Base-by-base conservation (phyloP, 2,329 filamentous ascomycete genomes). In the Fusarium sp. region DNA sequence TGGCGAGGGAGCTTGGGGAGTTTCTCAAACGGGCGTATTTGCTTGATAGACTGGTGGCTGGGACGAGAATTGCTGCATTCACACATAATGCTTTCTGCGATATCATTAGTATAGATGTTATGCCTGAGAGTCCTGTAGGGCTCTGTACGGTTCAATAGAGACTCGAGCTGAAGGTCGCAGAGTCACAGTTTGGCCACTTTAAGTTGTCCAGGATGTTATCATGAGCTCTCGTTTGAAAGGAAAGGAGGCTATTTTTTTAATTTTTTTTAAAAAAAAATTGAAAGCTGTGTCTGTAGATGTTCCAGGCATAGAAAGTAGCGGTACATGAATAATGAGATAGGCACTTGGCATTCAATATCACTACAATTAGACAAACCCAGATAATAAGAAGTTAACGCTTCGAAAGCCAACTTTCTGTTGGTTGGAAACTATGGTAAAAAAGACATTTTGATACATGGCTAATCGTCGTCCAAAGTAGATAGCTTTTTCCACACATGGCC, bases 381-480 rank as follows among this genome's bases (percentile, higher is more conserved):
- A 51, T 40, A 36, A 57, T 40, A 54, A n/a, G n/a, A n/a, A n/a
- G 39, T 56, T 15, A 39, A 55, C 35, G 60, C 58, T 69, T 69
- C 47, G 54, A 52, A 69, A 60, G 61, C 67, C 71, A 69, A 69
- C 62, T 57, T 58, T 59, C 63, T 52, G 63, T 67, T 69, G 57
- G 41, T 43, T 69, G 62, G 54, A 67, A 70, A 65, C 60, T 70
- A 66, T 56, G 48, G 67, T 70, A 66, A 70, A 49, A 42, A 61
- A 56, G 50, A 63, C 67, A 69, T 67, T 63, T 63, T 74, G 72
- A 69, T 74, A 74, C 72, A 74, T 73, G 71, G 62, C 67, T 71
- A 58, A 74, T 70, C 60, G 70, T 73, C 67, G 61, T 70, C 69
- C 60, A 64, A 63, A 63, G 45, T 68, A 60, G 70, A 63, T 65